Evolutionary conservation across 345 rosid species (phyloP).

Genomic region (Eucalyptus guilfoylei): DNA sequence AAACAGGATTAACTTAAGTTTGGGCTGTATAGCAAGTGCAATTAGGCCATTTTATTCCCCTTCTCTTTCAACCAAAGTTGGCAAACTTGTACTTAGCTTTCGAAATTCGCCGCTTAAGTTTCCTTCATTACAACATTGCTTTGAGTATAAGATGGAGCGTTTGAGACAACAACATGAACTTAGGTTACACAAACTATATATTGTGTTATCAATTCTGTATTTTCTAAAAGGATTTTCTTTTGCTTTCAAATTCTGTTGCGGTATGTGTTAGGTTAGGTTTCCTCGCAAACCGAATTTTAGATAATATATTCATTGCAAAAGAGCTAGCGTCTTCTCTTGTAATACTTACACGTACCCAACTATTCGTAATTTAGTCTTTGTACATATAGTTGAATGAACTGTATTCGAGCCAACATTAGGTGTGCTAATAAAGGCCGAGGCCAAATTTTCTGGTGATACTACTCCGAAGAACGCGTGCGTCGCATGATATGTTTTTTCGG

Average conservation of each 20-base stretch:
- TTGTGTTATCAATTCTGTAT: too few species aligned
- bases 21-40: too few species aligned
- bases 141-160: too few species aligned
- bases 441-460: background rate
- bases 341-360: background rate
- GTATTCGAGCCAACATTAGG: background rate
- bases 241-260: background rate
- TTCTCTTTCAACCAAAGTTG: too few species aligned
- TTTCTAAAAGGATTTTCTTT: too few species aligned
- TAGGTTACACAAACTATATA: too few species aligned
- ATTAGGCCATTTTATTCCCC: too few species aligned
- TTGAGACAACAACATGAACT: too few species aligned
- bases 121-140: too few species aligned
- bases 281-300: background rate
- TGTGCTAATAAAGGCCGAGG: background rate
- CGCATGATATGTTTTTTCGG: background rate
- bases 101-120: too few species aligned
- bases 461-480: background rate
- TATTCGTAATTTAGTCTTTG: background rate
- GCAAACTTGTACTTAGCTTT: too few species aligned
- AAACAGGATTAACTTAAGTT: background rate
- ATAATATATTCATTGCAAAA: background rate
- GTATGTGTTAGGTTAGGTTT: background rate
- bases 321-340: background rate
- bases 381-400: background rate